Percentiles rank a stretch among this genome's conserved stretches.
These are phyloP conservation scores for Teratosphaeria zuluensis DNA, from an alignment of 2,329 filamentous ascomycete genomes.

Conservation along the genomic window DNA sequence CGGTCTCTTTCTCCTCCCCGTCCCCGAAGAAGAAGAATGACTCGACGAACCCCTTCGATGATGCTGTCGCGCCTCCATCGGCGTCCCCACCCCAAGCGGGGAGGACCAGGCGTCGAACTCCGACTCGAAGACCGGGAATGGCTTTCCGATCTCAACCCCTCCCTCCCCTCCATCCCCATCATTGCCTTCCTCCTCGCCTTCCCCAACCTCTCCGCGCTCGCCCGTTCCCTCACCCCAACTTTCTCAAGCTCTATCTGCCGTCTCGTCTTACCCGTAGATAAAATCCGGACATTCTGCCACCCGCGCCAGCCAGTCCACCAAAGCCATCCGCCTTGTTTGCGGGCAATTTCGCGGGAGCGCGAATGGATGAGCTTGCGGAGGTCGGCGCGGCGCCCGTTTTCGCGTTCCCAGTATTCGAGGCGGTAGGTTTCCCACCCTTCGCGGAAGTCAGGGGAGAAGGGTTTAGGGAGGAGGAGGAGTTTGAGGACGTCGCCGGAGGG, in stretches of 20 bases:
- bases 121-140: slow-evolving; percentile 14
- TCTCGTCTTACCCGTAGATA: slow-evolving; percentile 15
- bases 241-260: slow-evolving; percentile 21
- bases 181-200: slow-evolving; percentile 13
- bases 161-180: slow-evolving; percentile 9
- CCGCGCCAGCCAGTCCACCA: slow-evolving; percentile 77
- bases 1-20: slow-evolving; percentile 9
- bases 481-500: slow-evolving; percentile 88
- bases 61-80: slow-evolving; percentile 17
- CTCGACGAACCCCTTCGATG: slow-evolving; percentile 1
- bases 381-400: slow-evolving; percentile 77
- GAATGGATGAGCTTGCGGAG: slow-evolving; percentile 61
- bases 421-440: slow-evolving; percentile 97
- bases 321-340: slow-evolving; percentile 58
- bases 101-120: slow-evolving; percentile 14
- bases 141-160: slow-evolving; percentile 10
- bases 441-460: slow-evolving; percentile 86
- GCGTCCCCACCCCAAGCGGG: slow-evolving; percentile 3
- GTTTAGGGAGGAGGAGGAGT: slow-evolving; percentile 81
- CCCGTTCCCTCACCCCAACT: slow-evolving; percentile 19
- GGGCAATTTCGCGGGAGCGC: slow-evolving; percentile 59
- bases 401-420: slow-evolving; percentile 90
- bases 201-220: slow-evolving; percentile 9
- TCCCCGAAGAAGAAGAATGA: neutral
- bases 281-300: slow-evolving; percentile 28